Evolutionary conservation across 106 monocot genomes (phyloP), one percentile per base, ranked within the genome.

Genomic region (Allium fistulosum): DNA sequence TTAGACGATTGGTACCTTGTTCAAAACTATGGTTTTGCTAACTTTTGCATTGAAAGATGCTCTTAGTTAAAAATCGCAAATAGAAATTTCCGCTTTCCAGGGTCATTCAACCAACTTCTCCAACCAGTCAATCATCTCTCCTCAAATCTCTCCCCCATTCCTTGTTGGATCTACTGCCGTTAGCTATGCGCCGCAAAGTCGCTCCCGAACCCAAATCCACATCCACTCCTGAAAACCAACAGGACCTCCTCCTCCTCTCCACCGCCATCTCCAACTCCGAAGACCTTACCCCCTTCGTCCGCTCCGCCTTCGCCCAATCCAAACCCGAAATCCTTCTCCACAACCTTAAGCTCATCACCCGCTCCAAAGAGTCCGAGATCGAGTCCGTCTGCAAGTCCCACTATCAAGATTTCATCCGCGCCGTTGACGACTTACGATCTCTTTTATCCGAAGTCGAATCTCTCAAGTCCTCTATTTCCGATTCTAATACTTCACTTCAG

Each of bases 361-460:
- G 92, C n/a, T 80, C 86, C 69, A 86, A 90, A 69, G 97, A 99
- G 50, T 78, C 84, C 7, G 97, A 99, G 72, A 99, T 92, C 87
- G 89, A 99, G 79, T 89, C 87, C 28, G 79, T 99, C 62, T 99
- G 97, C 84, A 77, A 75, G 58, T 72, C 82, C 46, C 92, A 99
- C 87, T 99, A 87, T 79, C 87, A 92, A 67, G 97, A 99, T 73
- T 99, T 99, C 82, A 99, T 99, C 82, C 70, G 78, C 68, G 97
- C 97, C 53, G 97, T 99, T 63, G 97, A 99, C 71, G 92, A 99
- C 77, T 89, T 99, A 74, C 86, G 97, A 17, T 99, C 97, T 63
- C 89, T 99, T 37, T 92, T 99, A 63, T 84, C 92, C 57, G 92
- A 88, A 12, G 92, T 78, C 53, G 92, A 99, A 47, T 78, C 86